Evolutionary conservation across 441 rosid genomes (phyloP), one percentile per base, ranked within the genome.

Genomic region (Bruguiera hainesii): DNA sequence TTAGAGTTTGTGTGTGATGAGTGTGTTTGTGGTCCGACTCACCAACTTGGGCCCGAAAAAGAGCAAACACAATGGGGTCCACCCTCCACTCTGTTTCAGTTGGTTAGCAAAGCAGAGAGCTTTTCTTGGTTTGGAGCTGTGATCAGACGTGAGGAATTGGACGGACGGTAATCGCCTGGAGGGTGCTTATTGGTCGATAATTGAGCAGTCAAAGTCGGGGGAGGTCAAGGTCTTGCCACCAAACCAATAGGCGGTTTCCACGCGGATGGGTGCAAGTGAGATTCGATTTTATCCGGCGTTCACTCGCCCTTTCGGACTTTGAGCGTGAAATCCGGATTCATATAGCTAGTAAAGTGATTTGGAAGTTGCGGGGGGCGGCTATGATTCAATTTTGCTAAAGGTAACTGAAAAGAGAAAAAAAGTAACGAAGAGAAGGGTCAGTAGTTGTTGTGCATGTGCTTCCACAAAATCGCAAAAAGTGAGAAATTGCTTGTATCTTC

Each of bases 301-400:
- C 30, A 55, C 58, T 23, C 28, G 30, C 21, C 29, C 56, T n/a
- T 51, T 4, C 48, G 11, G 58, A 55, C 23, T 55, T 55, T 55
- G 28, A 6, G 30, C 58, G 58, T 55, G 29, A 55, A 55, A 55
- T 55, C 28, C 58, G 58, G 58, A 55, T 55, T 42, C 48, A 42
- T 42, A 42, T 42, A 11, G 13, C 15, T 13, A 10, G 16, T 42
- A 42, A 42, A 42, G 48, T 42, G 48, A 42, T 42, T 42, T 23
- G 30, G 58, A 55, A 23, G 58, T 10, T 55, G 58, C 29, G 58
- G 58, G 37, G 5, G 46, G 46, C 46, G 13, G 64, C 13, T 13
- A 64, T 71, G 65, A 65, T 71, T 59, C 33, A 58, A n/a, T 49
- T 57, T 13, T 64, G 71, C 53, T n/a, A 31, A 51, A 50, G 18